phyloP scores from a whole-genome alignment of 1,139 yeast genomes.

The Geotrichum carabidarum region DNA sequence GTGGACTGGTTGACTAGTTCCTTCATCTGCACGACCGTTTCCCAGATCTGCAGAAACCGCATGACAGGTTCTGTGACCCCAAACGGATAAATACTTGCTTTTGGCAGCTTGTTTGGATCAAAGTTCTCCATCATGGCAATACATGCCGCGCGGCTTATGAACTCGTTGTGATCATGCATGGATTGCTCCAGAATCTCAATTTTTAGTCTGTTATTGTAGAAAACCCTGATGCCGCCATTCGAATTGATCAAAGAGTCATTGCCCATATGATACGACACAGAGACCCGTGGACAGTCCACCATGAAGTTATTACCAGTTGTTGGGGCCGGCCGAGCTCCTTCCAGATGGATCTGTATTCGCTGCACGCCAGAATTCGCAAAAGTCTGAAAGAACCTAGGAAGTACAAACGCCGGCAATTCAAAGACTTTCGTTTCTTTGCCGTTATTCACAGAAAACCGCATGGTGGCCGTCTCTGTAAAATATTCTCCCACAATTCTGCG shows the following conservation, averaged over 20 bases:
- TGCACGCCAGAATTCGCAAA: conserved; percentile 50
- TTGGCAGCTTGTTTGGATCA: background rate
- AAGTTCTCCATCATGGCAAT: conserved; percentile 2
- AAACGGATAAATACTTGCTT: conserved; percentile 34
- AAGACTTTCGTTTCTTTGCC: conserved; percentile 51
- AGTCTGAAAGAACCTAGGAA: conserved; percentile 61
- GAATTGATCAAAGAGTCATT: conserved; percentile 69
- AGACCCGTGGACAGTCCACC: conserved; percentile 54
- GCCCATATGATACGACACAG: conserved; percentile 51
- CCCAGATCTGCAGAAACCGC: conserved; percentile 68
- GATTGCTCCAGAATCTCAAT: conserved; percentile 69
- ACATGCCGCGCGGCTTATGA: conserved; percentile 1
- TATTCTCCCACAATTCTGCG: conserved; percentile 44
- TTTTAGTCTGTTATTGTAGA: conserved; percentile 56
- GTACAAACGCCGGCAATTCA: conserved; percentile 58
- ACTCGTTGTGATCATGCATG: conserved; percentile 41
- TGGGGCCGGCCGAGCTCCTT: conserved; percentile 62
- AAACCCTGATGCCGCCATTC: conserved; percentile 53
- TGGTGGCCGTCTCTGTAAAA: conserved; percentile 47
- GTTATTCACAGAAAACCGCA: conserved; percentile 43
- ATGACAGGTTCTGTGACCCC: conserved; percentile 62
- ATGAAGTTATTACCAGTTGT: conserved; percentile 61
- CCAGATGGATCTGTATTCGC: conserved; percentile 54
- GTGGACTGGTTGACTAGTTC: conserved; percentile 58
- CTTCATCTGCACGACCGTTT: conserved; percentile 64